phyloP scores from a whole-genome alignment of 1,284 basidiomycete species.

The Tilletia caries region DNA sequence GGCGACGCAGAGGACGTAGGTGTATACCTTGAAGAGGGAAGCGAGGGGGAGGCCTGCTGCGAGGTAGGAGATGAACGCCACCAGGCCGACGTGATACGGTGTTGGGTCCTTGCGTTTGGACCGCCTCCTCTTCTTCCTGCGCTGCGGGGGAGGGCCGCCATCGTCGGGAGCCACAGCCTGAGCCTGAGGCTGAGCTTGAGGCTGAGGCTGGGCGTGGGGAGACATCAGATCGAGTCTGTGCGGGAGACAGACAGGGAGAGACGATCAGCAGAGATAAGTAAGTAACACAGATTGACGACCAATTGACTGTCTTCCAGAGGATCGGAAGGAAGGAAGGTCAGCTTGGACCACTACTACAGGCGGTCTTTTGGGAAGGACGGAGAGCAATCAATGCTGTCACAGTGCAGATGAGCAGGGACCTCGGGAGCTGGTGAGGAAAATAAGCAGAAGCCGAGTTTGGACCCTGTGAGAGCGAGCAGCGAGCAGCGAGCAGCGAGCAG shows the following conservation, averaged over 20 bases:
- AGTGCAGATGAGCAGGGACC: too few relatives aligned
- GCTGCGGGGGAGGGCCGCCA: too few relatives aligned
- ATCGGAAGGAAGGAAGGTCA: neutral
- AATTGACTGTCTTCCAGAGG: too few relatives aligned
- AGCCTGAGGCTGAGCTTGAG: too few relatives aligned
- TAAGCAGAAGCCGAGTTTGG: too few relatives aligned
- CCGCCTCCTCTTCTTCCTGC: neutral
- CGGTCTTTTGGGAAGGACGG: neutral
- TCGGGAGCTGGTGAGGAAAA: too few relatives aligned
- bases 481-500: too few relatives aligned
- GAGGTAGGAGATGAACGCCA: slow-evolving; percentile 37
- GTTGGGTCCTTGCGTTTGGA: neutral
- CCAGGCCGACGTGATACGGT: slow-evolving; percentile 43
- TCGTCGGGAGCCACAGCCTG: too few relatives aligned
- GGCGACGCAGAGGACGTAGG: slow-evolving; percentile 42
- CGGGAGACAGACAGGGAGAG: neutral
- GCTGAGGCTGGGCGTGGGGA: neutral
- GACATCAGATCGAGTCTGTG: neutral
- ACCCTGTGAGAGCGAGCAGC: too few relatives aligned
- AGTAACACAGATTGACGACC: too few relatives aligned
- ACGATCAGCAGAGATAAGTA: too few relatives aligned
- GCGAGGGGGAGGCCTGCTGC: slow-evolving; percentile 43
- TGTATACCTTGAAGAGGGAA: slow-evolving; percentile 46
- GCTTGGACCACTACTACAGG: neutral
- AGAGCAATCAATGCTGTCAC: neutral